Percentiles rank a stretch among this genome's conserved stretches.
phyloP scores from a whole-genome alignment of 257 asterid genomes.

The Asclepias syriaca region DNA sequence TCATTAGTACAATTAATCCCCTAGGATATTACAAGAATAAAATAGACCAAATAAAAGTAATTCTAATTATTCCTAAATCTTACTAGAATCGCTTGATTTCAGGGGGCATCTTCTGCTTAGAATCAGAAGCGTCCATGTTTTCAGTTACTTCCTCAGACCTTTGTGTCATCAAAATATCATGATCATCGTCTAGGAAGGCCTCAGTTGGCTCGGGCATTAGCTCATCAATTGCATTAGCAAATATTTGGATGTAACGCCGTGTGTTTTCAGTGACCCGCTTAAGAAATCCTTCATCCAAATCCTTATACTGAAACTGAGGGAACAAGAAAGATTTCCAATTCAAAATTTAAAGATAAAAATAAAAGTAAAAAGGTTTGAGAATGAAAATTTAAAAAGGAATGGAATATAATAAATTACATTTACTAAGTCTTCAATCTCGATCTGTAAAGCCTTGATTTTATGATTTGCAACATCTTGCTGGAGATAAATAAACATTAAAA shows the following conservation, averaged over 20 bases:
- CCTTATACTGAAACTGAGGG: conserved; percentile 48
- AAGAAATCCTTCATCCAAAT: conserved; percentile 79
- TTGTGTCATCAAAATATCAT: conserved; percentile 79
- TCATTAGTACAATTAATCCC: neutral
- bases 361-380: neutral
- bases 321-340: conserved; percentile 5
- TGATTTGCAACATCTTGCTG: conserved; percentile 98
- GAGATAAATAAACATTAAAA: conserved; percentile 2
- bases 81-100: conserved; percentile 84
- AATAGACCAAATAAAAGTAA: neutral
- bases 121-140: conserved; percentile 57
- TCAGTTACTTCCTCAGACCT: conserved; percentile 68
- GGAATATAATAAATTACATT: conserved; percentile 35
- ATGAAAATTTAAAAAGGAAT: neutral
- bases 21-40: neutral
- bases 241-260: conserved; percentile 65
- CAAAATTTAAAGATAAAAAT: neutral
- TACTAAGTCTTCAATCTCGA: conserved; percentile 80
- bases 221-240: conserved; percentile 81
- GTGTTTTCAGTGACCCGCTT: conserved; percentile 78
- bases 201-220: conserved; percentile 94
- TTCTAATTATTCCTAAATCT: conserved; percentile 21
- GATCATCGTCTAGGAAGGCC: conserved; percentile 78
- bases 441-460: conserved; percentile 63
- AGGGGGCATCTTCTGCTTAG: conserved; percentile 78